Evolutionary conservation across 2,329 filamentous ascomycete genomes (phyloP), one percentile per base, ranked within the genome.

Genomic region (Raffaelea ambrosiae): DNA sequence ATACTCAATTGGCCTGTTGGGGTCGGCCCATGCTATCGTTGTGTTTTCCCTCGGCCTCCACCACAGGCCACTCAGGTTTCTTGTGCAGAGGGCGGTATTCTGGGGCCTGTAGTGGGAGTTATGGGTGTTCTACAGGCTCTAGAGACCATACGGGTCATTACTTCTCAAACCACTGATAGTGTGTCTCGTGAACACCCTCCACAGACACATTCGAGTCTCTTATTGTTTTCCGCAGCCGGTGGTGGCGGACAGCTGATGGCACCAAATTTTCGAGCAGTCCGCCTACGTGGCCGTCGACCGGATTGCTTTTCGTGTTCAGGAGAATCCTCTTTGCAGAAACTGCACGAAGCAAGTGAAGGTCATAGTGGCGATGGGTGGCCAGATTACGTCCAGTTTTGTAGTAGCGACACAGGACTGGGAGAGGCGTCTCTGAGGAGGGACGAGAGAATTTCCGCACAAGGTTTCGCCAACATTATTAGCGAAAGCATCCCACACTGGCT

Each of bases 101-200:
- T 98, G 1, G 93, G 93, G 0, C 90, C 93, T 0, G 89, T 96
- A 0, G 93, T 98, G 0, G 93, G 93, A 0, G 76, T 82, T 1
- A 96, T 98, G 88, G 93, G 93, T 8, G 83, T 95, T 0, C 67
- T 97, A 48, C 93, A 97, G 68, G 91, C 93, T 0, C 70, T 95
- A 2, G 89, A 97, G 66, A 82, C 88, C 0, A 82, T 97, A 58
- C 93, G 94, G 61, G 64, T 96, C n/a, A 73, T 96, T 16, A 74
- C 79, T 3, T 54, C 53, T 1, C 55, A 56, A 48, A 23, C 43
- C 5, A 29, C n/a, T n/a, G n/a, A n/a, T n/a, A n/a, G n/a, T n/a
- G n/a, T n/a, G 33, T n/a, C 20, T 2, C 40, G 20, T 5, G 5
- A 23, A 26, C 20, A 23, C n/a, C 20, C n/a, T 41, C 21, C 40